A percentile compares a stretch with the other conserved stretches of the same genome.
Evolutionary conservation across 768 basidiomycete species (phyloP).

Genomic region (Tylopilus plumbeoviolaceoides): DNA sequence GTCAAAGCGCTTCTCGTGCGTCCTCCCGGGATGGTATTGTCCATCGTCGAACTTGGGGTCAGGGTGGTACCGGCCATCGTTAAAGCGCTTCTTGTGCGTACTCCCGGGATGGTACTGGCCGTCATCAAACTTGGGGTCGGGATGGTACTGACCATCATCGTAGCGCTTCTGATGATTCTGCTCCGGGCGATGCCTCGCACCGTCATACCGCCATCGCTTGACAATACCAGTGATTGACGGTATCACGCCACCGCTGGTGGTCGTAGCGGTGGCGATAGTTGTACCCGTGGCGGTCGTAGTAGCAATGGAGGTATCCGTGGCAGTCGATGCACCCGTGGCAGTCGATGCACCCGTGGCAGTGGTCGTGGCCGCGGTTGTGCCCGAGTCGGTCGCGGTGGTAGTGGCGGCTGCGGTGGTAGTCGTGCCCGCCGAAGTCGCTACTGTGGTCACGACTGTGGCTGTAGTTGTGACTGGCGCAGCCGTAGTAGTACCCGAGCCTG

Average conservation of each 20-base stretch:
- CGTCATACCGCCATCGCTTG: not conserved
- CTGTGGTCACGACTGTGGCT: not conserved
- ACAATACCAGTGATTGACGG: not conserved
- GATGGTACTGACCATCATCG: conserved; percentile 16
- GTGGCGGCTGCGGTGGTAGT: not conserved
- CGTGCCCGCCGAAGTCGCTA: no score
- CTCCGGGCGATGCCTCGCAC: not conserved
- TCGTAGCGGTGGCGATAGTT: not conserved
- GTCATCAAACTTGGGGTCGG: not conserved
- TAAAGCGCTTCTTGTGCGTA: not conserved
- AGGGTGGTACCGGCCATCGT: conserved; percentile 8
- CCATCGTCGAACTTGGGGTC: conserved; percentile 12
- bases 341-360: not conserved
- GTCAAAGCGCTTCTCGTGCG: conserved; percentile 5
- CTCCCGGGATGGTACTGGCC: not conserved
- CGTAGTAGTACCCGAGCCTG: not conserved
- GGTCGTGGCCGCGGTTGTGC: not conserved
- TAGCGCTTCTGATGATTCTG: conserved; percentile 3
- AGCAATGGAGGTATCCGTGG: not conserved
- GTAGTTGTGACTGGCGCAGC: not conserved
- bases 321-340: not conserved
- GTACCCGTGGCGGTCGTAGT: not conserved
- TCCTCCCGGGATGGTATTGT: not conserved
- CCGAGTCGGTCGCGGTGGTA: not conserved
- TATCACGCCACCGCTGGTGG: not conserved